Evolutionary conservation across 2,329 filamentous ascomycete species (phyloP), one percentile per base, ranked within the genome.

Genomic region (Botryosphaeria dothidea): DNA sequence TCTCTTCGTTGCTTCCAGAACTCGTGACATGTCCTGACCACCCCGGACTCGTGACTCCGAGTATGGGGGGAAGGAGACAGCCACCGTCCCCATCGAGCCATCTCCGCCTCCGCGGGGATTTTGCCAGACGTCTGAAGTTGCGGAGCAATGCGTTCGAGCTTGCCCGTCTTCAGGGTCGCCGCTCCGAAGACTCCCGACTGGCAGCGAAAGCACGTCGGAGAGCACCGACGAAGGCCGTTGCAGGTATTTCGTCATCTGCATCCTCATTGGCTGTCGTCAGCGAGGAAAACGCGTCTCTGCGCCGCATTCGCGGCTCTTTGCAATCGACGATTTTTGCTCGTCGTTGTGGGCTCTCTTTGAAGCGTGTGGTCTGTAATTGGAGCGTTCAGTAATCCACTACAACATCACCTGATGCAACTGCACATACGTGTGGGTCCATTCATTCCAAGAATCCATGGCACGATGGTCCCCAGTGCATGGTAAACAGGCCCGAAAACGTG

Each of bases 111-210:
- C 19, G 56, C 56, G 56, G 56, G 41, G 27, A 46, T 46, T 45
- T 46, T 60, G 9, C 7, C 23, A 43, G 56, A 60, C 56, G 56
- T 60, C 41, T 34, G 56, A 60, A 60, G 56, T 60, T 60, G 3
- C 27, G 25, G 56, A 46, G 41, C 5, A 60, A 21, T n/a, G 31
- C 34, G 38, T 19, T 46, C 56, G 43, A 31, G 38, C 38, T 48
- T 46, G 56, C 17, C 56, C 56, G 19, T 48, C 36, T 46, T 46
- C 56, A 27, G 56, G 23, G 11, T n/a, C 41, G 27, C 17, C 9
- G 9, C 27, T 21, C 56, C 38, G 36, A 15, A 9, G n/a, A 19
- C 3, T 17, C n/a, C 29, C 7, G 6, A 13, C 11, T 23, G 34
- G 5, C 23, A 29, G n/a, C 52, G 21, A 27, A 25, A 6, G 23